phyloP scores from a whole-genome alignment of 2,329 filamentous ascomycete species.

The Cryphonectria nitschkei region DNA sequence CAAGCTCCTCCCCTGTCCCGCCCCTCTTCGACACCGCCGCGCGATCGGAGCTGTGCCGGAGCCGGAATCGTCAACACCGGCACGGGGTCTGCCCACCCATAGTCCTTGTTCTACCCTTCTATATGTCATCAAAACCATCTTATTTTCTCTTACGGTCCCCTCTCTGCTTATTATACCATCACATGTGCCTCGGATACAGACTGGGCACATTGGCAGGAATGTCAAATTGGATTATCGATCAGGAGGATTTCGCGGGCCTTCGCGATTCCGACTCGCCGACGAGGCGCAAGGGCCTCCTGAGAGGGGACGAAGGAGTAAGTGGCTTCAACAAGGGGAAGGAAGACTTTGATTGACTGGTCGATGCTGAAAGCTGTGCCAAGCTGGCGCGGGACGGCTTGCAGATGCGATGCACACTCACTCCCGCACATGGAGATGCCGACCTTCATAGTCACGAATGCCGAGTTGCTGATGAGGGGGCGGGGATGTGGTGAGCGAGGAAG shows the following conservation, averaged over 20 bases:
- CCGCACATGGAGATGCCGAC: neutral
- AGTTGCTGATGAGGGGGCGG: neutral
- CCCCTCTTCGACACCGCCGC: neutral
- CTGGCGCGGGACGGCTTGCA: neutral
- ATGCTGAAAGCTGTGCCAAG: neutral
- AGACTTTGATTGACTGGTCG: too few relatives aligned
- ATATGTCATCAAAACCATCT: neutral
- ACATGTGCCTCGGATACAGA: neutral
- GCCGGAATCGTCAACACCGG: neutral
- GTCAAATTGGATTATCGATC: neutral
- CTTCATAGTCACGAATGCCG: neutral
- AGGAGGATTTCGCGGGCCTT: neutral
- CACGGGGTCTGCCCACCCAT: neutral
- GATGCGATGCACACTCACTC: neutral
- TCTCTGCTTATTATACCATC: neutral
- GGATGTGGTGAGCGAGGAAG: neutral
- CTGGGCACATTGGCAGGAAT: neutral
- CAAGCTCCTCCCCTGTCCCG: too few relatives aligned
- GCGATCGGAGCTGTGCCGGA: constrained; percentile 3
- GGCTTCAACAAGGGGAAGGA: neutral
- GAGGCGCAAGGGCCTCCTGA: too few relatives aligned
- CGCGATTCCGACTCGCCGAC: neutral
- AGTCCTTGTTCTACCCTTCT: neutral
- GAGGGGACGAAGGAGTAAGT: neutral
- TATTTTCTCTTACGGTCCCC: neutral